A percentile compares a stretch with the other conserved stretches of the same genome.
Conservation (phyloP, 2,329 filamentous ascomycete genomes). For the Colletotrichum sublineola region DNA sequence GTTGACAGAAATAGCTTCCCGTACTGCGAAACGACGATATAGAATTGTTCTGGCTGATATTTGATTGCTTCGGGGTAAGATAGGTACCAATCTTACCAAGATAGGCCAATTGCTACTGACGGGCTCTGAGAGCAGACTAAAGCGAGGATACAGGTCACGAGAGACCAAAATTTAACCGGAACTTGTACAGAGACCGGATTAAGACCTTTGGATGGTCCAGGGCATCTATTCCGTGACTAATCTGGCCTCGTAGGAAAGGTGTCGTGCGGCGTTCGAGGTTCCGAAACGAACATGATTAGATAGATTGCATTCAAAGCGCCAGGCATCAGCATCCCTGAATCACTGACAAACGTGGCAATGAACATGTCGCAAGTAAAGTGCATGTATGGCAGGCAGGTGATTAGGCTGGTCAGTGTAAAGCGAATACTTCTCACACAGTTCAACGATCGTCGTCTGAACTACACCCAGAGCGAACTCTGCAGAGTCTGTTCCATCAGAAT, state of each 20-base stretch:
- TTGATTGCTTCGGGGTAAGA: no score
- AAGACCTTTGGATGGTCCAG: not conserved
- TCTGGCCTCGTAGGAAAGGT: not conserved
- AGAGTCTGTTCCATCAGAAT: not conserved
- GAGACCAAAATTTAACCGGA: no score
- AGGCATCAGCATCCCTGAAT: not conserved
- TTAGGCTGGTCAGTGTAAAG: not conserved
- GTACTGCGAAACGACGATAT: no score
- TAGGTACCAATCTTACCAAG: no score
- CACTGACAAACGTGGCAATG: not conserved
- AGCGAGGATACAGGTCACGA: not conserved
- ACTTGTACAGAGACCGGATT: not conserved
- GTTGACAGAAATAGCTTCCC: no score
- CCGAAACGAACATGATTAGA: slow-evolving; percentile 1
- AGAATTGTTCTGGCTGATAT: not conserved
- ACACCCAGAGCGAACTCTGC: not conserved
- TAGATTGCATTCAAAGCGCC: not conserved
- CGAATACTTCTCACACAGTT: not conserved
- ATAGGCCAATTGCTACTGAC: not conserved
- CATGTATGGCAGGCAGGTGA: not conserved
- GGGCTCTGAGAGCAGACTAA: no score
- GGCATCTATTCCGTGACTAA: not conserved
- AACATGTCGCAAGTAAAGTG: not conserved
- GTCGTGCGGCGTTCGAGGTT: not conserved
- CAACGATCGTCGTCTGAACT: not conserved